Evolutionary conservation across 2,329 filamentous ascomycete species (phyloP).

Genomic region (Fusarium sp.): DNA sequence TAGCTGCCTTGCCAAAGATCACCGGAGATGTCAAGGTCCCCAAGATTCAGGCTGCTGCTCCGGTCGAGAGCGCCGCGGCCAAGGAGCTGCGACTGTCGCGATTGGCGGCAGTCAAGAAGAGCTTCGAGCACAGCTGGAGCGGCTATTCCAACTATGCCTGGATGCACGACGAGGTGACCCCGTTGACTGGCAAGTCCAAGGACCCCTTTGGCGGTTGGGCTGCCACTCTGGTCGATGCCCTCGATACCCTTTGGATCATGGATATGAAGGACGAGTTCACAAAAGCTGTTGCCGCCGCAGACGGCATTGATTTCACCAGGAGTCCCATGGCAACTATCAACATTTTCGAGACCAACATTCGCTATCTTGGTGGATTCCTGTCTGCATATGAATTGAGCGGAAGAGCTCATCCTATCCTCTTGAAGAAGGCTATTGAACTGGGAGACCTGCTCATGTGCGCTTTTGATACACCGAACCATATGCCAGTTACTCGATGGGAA

Average conservation of each 20-base stretch:
- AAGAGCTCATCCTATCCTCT: slow-evolving; percentile 55
- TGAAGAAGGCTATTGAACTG: slow-evolving; percentile 69
- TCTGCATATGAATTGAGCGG: slow-evolving; percentile 72
- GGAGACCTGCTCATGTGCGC: slow-evolving; percentile 69
- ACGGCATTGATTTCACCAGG: slow-evolving; percentile 66
- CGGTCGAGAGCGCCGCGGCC: slow-evolving; percentile 42
- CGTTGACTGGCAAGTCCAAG: slow-evolving; percentile 59
- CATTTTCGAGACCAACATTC: slow-evolving; percentile 74
- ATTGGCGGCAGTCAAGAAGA: slow-evolving; percentile 56
- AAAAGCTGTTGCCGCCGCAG: slow-evolving; percentile 65
- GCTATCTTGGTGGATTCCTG: slow-evolving; percentile 73
- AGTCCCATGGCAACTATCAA: slow-evolving; percentile 60
- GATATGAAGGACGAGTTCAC: slow-evolving; percentile 71
- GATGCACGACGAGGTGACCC: slow-evolving; percentile 69
- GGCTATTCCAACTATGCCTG: slow-evolving; percentile 70
- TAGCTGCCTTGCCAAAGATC: slow-evolving; percentile 48
- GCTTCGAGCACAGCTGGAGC: slow-evolving; percentile 65
- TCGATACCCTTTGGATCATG: slow-evolving; percentile 77
- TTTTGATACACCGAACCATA: slow-evolving; percentile 72
- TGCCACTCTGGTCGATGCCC: slow-evolving; percentile 69
- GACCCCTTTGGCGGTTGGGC: slow-evolving; percentile 72
- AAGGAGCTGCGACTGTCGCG: slow-evolving; percentile 49
- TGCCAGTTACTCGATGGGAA: slow-evolving; percentile 56
- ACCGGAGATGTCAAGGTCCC: slow-evolving; percentile 36
- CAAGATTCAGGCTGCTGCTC: slow-evolving; percentile 45